Evolutionary conservation across 208 protist species (phyloP), one percentile per base, ranked within the genome.

Genomic region (Endotrypanum monterogeii): DNA sequence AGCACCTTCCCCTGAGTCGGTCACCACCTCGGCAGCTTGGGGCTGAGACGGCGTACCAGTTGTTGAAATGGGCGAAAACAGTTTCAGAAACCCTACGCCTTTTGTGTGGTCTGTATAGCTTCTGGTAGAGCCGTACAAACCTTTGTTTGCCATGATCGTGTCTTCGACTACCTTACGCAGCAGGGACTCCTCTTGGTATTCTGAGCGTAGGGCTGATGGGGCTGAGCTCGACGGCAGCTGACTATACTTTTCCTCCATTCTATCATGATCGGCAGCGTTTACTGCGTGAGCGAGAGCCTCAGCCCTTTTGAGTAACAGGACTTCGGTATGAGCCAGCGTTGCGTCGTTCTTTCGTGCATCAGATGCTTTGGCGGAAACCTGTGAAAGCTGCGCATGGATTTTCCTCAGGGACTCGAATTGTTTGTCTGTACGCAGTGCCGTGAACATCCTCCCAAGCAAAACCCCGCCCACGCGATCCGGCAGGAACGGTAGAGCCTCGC

Each of bases 391-490:
- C 48, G 28, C 18, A 25, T 41, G 41, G 1, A 78, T 67, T 58
- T 78, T 54, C 35, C 71, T 78, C 3, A 90, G 73, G 1, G 74
- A 79, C 41, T 87, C 71, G 66, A 92, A 89, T 16, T 81, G 74
- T 23, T 82, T 76, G 73, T 89, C 85, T 11, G 56, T 65, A 11
- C 89, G 79, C 56, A 92, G 56, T 0, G 63, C 50, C 7, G 66
- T n/a, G 32, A 41, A 52, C 60, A 92, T 62, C 20, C 76, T 71
- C 16, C 71, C 79, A 3, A 92, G 74, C 18, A 92, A 66, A 28
- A 92, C 78, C 7, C 80, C 80, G 2, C 58, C 3, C 11, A 88
- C 74, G 9, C 88, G 88, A 28, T 66, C 5, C 12, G 68, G 56
- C 16, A 92, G 62, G 58, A 80, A 92, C 5, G 88, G 85, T 57